These are phyloP conservation scores for Tetrapyrgos nigripes DNA, from an alignment of 1,284 basidiomycete species.

Conservation along the genomic window DNA sequence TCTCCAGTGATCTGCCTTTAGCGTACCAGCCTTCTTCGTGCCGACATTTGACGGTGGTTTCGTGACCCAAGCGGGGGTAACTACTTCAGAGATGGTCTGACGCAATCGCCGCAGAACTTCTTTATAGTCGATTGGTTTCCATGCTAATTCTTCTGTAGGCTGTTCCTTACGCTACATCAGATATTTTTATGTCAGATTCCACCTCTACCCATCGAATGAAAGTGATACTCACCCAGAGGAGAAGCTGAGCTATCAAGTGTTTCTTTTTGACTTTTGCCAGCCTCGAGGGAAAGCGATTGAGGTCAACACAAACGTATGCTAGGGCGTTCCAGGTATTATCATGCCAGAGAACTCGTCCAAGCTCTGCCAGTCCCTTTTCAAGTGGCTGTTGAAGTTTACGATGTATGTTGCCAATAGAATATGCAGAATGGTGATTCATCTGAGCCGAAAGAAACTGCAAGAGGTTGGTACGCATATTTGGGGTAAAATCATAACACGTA, in stretches of 20 bases:
- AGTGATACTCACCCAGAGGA: slow-evolving; percentile 9
- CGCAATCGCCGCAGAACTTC: neutral
- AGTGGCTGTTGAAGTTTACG: neutral
- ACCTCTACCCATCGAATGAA: neutral
- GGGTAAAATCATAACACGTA: neutral
- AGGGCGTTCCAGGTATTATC: neutral
- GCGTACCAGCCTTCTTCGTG: neutral
- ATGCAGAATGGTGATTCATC: slow-evolving; percentile 5
- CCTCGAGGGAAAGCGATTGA: neutral
- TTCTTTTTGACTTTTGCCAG: neutral
- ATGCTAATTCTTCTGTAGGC: neutral
- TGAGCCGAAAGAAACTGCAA: neutral
- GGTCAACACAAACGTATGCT: neutral
- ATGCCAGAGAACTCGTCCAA: neutral
- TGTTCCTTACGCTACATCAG: neutral
- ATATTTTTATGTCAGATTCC: neutral
- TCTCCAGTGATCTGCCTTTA: slow-evolving; percentile 9
- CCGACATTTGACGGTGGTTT: slow-evolving; percentile 8
- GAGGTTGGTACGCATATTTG: neutral
- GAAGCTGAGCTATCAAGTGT: neutral
- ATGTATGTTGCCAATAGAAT: slow-evolving; percentile 1
- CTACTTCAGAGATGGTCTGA: neutral
- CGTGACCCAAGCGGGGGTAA: neutral
- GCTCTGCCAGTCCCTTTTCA: neutral
- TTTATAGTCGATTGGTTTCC: neutral